Percentiles rank a stretch among this genome's conserved stretches.
Evolutionary conservation across 768 basidiomycete species (phyloP).

Genomic region (Tremella mesenterica): DNA sequence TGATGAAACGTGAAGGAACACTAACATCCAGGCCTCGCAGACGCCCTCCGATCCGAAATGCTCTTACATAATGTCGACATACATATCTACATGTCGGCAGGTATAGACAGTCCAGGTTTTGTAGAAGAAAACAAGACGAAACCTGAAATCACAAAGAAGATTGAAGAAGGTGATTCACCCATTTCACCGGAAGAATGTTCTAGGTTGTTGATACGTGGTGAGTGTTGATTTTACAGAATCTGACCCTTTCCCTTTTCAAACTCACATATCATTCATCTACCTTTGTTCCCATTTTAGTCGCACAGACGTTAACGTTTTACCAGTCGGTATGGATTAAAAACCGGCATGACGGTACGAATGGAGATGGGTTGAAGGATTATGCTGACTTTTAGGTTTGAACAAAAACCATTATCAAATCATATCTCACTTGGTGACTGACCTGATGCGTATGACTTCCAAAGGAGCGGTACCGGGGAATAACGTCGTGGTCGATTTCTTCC

Average conservation of each 20-base stretch:
- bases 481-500: slow-evolving; percentile 53
- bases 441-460: slow-evolving; percentile 62
- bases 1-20: background rate
- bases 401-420: slow-evolving; percentile 67
- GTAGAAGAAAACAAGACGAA: slow-evolving; percentile 69
- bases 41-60: slow-evolving; percentile 70
- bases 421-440: slow-evolving; percentile 57
- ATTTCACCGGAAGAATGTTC: slow-evolving; percentile 61
- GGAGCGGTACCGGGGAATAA: slow-evolving; percentile 59
- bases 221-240: slow-evolving; percentile 10
- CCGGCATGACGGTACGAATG: too few relatives aligned
- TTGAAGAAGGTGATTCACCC: slow-evolving; percentile 66
- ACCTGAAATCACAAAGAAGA: slow-evolving; percentile 62
- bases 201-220: slow-evolving; percentile 54
- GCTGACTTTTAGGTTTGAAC: slow-evolving; percentile 53
- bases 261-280: too few relatives aligned
- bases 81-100: slow-evolving; percentile 73
- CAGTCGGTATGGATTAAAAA: too few relatives aligned
- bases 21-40: slow-evolving; percentile 80
- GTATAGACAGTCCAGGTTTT: slow-evolving; percentile 69
- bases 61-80: slow-evolving; percentile 66
- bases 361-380: too few relatives aligned
- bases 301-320: too few relatives aligned
- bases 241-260: background rate
- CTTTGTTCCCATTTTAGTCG: background rate